A percentile compares a stretch with the other conserved stretches of the same genome.
Conservation (phyloP, 1,284 basidiomycete genomes). For the Chondrostereum purpureum region DNA sequence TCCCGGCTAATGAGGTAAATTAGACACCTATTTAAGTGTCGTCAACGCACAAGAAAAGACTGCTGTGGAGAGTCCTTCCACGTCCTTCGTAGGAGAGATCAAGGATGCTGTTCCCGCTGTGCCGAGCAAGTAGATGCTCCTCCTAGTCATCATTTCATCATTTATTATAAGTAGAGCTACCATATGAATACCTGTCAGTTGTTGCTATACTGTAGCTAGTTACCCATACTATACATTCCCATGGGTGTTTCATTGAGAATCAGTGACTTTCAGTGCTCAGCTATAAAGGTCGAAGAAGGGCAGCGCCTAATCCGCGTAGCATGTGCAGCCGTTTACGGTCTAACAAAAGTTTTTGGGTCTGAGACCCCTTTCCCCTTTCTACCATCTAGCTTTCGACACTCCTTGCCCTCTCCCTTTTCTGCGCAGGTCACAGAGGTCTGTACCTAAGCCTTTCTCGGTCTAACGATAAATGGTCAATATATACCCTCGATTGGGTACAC, state of each 20-base stretch:
- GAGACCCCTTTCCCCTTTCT: neutral
- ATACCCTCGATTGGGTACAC: neutral
- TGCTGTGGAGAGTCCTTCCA: neutral
- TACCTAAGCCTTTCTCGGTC: neutral
- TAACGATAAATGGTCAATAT: neutral
- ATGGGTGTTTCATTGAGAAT: too few relatives aligned
- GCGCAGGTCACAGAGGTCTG: neutral
- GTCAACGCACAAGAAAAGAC: slow-evolving; percentile 10
- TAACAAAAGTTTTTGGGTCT: too few relatives aligned
- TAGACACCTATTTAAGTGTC: slow-evolving; percentile 14
- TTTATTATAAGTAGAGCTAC: neutral
- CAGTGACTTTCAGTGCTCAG: too few relatives aligned
- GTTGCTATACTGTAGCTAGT: neutral
- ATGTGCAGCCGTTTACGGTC: too few relatives aligned
- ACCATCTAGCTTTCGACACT: too few relatives aligned
- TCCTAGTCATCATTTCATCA: neutral
- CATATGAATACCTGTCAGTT: neutral
- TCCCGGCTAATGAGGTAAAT: neutral
- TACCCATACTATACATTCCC: too few relatives aligned
- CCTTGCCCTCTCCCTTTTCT: too few relatives aligned
- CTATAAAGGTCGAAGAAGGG: too few relatives aligned
- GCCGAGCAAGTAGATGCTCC: neutral
- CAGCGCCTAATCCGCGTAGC: too few relatives aligned
- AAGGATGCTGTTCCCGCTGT: neutral
- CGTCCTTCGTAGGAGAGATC: neutral